These are phyloP conservation scores for Boletellus emodensis DNA, from an alignment of 768 basidiomycete species.

Conservation along the genomic window DNA sequence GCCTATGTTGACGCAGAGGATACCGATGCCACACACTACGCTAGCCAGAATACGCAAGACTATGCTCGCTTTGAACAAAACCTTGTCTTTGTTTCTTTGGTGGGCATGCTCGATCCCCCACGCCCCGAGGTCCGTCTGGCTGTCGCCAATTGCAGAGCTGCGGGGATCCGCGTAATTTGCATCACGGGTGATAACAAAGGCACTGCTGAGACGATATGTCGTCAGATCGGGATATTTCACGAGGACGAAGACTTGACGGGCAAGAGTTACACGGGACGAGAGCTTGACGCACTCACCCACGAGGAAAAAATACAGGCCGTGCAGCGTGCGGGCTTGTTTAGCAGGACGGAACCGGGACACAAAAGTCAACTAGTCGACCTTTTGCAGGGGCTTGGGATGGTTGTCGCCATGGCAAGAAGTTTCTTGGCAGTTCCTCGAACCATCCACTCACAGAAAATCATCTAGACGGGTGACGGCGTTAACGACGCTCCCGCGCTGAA, in stretches of 20 bases:
- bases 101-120: constrained; percentile 97
- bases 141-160: constrained; percentile 84
- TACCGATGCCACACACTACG: constrained; percentile 76
- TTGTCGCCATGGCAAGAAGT: constrained; percentile 84
- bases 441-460: constrained; percentile 5
- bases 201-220: constrained; percentile 95
- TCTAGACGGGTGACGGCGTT: constrained; percentile 91
- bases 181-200: constrained; percentile 98
- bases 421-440: constrained; percentile 6
- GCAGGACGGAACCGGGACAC: constrained; percentile 90
- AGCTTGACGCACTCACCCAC: constrained; percentile 76
- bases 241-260: constrained; percentile 85
- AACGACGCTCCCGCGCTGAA: constrained; percentile 97
- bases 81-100: constrained; percentile 90
- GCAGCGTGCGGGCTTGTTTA: constrained; percentile 84
- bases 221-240: constrained; percentile 91
- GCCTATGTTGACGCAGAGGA: constrained; percentile 81
- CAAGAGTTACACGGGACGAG: constrained; percentile 93
- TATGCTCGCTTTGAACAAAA: constrained; percentile 90
- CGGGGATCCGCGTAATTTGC: constrained; percentile 93
- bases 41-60: constrained; percentile 70
- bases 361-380: constrained; percentile 94
- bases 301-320: constrained; percentile 86
- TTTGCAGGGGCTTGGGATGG: constrained; percentile 84
- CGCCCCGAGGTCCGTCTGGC: constrained; percentile 88